Evolutionary conservation across 176 grass and related monocot species (phyloP), one percentile per base, ranked within the genome.

Genomic region (Oryza glumipatula): DNA sequence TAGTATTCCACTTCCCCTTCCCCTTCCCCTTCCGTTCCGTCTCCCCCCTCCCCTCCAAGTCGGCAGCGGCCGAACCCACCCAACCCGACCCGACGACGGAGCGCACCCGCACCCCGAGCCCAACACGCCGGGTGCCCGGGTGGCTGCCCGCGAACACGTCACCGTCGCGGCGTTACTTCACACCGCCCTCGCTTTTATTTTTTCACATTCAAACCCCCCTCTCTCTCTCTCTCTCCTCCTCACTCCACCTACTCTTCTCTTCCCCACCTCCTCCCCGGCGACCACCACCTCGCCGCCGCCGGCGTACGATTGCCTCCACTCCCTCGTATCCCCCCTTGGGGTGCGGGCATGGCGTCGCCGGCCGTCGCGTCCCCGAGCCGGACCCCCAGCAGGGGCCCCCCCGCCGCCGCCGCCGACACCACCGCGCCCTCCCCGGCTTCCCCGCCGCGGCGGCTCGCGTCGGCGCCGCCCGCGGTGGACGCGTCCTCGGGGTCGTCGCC

Each of bases 401-500:
- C 3, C 13, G 47, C 1, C 4, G 35, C 5, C 13, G 15, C 15
- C 68, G 5, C 77, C 32, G 69, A 76, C 65, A 86, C 72, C 67
- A 76, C 83, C 52, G 82, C 83, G 51, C 88, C 88, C 19, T 68
- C 86, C 19, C 78, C 78, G 9, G 86, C 51, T 11, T 85, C 86
- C 73, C 90, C 73, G 49, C 83, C 90, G 43, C 74, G 90, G 4
- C 83, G 90, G 39, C 83, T 88, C 33, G n/a, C 49, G 26, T 82
- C 83, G 68, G 73, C 69, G 36, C 78, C 83, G 39, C 61, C 78
- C 22, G 78, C 48, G 14, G 75, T 79, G n/a, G 86, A 88, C 26
- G 63, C 51, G 46, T 79, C n/a, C n/a, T n/a, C n/a, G n/a, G n/a
- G n/a, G n/a, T n/a, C 89, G 11, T 80, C 83, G 13, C 83, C 83